Evolutionary conservation across 371 early-diverging fungal genomes (phyloP).

Genomic region (Cladochytrium tenue): DNA sequence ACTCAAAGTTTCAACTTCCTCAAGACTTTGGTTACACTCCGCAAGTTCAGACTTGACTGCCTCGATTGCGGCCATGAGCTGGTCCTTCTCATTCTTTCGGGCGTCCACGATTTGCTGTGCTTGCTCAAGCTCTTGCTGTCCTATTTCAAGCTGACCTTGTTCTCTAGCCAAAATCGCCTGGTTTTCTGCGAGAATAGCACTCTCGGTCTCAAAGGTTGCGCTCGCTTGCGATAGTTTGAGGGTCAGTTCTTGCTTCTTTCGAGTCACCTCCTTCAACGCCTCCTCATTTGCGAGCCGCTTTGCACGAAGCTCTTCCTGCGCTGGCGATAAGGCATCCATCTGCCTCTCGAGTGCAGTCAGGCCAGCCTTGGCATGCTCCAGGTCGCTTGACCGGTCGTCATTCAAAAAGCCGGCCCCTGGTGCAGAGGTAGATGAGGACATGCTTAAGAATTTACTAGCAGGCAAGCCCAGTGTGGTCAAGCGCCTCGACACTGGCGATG

Average conservation of each 20-base stretch:
- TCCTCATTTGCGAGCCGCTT: constrained; percentile 33
- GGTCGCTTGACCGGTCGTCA: constrained; percentile 22
- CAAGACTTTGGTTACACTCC: constrained; percentile 10
- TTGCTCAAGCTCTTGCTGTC: constrained; percentile 27
- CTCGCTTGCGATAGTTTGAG: constrained; percentile 35
- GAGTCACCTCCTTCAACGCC: constrained; percentile 34
- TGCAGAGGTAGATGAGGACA: background rate
- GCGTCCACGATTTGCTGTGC: constrained; percentile 26
- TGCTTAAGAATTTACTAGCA: background rate
- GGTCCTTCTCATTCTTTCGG: constrained; percentile 22
- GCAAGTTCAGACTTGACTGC: constrained; percentile 17
- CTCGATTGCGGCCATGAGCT: constrained; percentile 20
- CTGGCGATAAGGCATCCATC: constrained; percentile 26
- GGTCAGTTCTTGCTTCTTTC: constrained; percentile 37
- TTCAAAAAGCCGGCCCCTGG: background rate
- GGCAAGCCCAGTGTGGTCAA: background rate
- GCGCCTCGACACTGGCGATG: background rate
- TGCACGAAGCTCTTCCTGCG: constrained; percentile 35
- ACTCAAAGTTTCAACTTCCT: constrained; percentile 21
- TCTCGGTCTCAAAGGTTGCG: constrained; percentile 45
- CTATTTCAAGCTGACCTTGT: constrained; percentile 17
- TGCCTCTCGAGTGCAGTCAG: constrained; percentile 25
- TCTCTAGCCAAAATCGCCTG: constrained; percentile 30
- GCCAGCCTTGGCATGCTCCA: constrained; percentile 13
- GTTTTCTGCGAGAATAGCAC: constrained; percentile 29